Evolutionary conservation across 164 flowering plant genomes (phyloP), one percentile per base, ranked within the genome.

Genomic region (Kalanchoe fedtschenkoi): DNA sequence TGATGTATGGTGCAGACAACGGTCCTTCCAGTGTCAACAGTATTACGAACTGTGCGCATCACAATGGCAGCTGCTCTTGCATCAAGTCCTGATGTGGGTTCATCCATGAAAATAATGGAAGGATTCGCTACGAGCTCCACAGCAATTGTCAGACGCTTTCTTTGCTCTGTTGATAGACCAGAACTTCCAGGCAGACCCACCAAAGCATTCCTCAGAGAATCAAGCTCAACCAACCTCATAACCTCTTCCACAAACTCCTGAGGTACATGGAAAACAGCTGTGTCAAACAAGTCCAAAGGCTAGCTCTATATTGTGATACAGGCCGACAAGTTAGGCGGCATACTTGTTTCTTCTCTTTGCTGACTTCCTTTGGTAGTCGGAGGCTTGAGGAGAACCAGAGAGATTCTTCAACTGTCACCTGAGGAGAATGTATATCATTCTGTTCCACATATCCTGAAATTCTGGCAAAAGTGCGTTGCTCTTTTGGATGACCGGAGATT

Each of bases 241-340:
- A 91, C 96, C 77, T 88, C 79, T 71, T 88, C 90, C 64, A 91
- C 95, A 75, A 91, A 88, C 39, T 80, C 88, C 97, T 91, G 80
- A 57, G 78, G 62, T 60, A 16, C 7, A 63, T 22, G 30, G 26
- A n/a, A 61, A 47, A 21, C 41, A 68, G 62, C 29, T 46, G 41
- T 42, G 32, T 60, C 19, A 61, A 17, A 17, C 22, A 65, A 41
- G 28, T 21, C 15, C 21, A 1, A 28, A 69, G 30, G 4, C 10
- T 13, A 8, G n/a, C n/a, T n/a, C n/a, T 41, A 66, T 5, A 57
- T 14, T 38, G 24, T 56, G 5, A 61, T 26, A 38, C 29, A 6
- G 24, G 19, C 17, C n/a, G 8, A 21, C 15, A 58, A 15, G 66
- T 77, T n/a, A n/a, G n/a, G n/a, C n/a, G n/a, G n/a, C n/a, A n/a